These are phyloP conservation scores for Daldinia sp. DNA, from an alignment of 2,329 filamentous ascomycete genomes.

Conservation along the genomic window DNA sequence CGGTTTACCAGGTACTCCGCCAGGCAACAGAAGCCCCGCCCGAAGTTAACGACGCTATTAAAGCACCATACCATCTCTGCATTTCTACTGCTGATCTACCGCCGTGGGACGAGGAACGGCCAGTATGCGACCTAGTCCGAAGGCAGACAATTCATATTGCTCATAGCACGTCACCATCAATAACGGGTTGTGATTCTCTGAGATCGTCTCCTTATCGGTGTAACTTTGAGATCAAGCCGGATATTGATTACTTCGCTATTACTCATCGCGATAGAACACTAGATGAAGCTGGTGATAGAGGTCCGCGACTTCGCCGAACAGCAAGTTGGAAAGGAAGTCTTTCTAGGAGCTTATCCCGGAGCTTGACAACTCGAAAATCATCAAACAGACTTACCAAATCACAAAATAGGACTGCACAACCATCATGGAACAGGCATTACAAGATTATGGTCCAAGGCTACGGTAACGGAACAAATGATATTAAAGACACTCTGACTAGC, in stretches of 20 bases:
- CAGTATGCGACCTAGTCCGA: constrained; percentile 42
- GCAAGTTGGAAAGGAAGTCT: constrained; percentile 42
- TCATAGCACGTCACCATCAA: constrained; percentile 30
- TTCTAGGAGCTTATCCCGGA: constrained; percentile 46
- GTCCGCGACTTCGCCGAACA: constrained; percentile 13
- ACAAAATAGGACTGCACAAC: not conserved
- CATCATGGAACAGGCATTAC: constrained; percentile 41
- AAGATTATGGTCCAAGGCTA: constrained; percentile 64
- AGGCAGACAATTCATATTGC: constrained; percentile 43
- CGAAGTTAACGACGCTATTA: constrained; percentile 66
- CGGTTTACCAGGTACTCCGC: constrained; percentile 74
- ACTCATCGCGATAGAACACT: constrained; percentile 46
- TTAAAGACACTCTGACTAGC: constrained; percentile 24
- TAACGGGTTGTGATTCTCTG: constrained; percentile 10
- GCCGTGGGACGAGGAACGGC: constrained; percentile 54
- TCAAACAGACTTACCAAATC: constrained; percentile 44
- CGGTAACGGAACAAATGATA: constrained; percentile 60
- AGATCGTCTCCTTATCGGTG: constrained; percentile 13
- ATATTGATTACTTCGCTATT: constrained; percentile 63
- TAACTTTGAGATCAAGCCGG: constrained; percentile 58
- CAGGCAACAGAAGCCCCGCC: constrained; percentile 68
- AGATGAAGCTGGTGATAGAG: constrained; percentile 10
- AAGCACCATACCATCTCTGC: constrained; percentile 65
- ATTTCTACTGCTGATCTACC: constrained; percentile 54
- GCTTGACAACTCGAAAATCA: constrained; percentile 46